Evolutionary conservation across 2,329 filamentous ascomycete species (phyloP), one percentile per base, ranked within the genome.

Genomic region (Penicillium sp.): DNA sequence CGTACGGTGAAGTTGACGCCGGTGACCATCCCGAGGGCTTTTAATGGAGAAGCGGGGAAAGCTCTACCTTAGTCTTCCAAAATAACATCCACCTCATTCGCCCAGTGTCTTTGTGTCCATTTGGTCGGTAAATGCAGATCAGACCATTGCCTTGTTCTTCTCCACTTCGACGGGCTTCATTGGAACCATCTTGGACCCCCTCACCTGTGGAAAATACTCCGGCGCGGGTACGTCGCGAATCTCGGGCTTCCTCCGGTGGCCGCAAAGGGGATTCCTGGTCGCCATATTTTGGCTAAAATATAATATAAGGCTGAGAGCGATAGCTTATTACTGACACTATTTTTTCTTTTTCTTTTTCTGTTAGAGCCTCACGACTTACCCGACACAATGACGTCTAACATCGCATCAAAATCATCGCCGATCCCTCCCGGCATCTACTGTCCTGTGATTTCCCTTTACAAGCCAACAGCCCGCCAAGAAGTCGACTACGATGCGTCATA

Each of bases 381-480:
- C 11, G 14, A 38, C 47, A 54, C 6, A 44, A 66, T 67, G 64
- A 53, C 55, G 45, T 69, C 66, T 22, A 69, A 51, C 1, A 69
- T 74, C 29, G 61, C 71, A 11, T 27, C 64, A 10, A 79, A 78
- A 56, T 61, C 68, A 2, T 70, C 65, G 43, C 69, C 71, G 4
- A 66, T 80, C 2, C 77, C 78, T 0, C 63, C 64, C 0, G 78
- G 78, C 13, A 73, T 80, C 21, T 80, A 78, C 60, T 77, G 75
- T 29, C 78, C 79, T 0, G 77, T 80, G 3, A 68, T 80, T 24
- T 79, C 78, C 0, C 61, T 80, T 3, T 81, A 79, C 66, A 74
- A 77, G 49, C 60, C 72, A 44, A 72, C 71, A 9, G 56, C 71
- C 0, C 50, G 64, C 3, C 78, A 81, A 55, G 66, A 73, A 29